These are phyloP conservation scores for Boechera divaricarpa DNA, from an alignment of 345 rosid genomes.

Conservation along the genomic window DNA sequence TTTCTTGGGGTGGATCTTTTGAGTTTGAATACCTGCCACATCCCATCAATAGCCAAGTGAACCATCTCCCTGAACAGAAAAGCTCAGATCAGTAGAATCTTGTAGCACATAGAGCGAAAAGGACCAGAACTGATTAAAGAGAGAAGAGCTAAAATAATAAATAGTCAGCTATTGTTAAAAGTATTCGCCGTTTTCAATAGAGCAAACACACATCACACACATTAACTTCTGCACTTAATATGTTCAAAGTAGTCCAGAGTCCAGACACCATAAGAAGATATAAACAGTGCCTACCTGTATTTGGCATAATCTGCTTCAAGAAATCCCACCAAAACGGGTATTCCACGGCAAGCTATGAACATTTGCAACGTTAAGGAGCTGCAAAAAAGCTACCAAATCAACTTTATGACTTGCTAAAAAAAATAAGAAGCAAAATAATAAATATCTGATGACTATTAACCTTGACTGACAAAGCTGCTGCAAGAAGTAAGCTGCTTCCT, in stretches of 20 bases:
- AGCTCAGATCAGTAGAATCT: constrained; percentile 42
- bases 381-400: constrained; percentile 50
- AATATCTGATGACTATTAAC: constrained; percentile 48
- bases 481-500: constrained; percentile 93
- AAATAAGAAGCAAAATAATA: constrained; percentile 8
- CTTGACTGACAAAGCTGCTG: constrained; percentile 98
- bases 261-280: constrained; percentile 23
- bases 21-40: constrained; percentile 99
- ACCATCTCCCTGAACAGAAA: constrained; percentile 93
- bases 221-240: constrained; percentile 10
- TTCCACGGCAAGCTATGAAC: constrained; percentile 97
- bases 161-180: constrained; percentile 6
- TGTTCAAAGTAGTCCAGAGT: constrained; percentile 17
- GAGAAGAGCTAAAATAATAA: constrained; percentile 24
- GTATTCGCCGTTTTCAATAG: not conserved
- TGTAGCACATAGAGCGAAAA: constrained; percentile 13
- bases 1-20: constrained; percentile 93
- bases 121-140: constrained; percentile 9
- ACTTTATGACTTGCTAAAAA: constrained; percentile 28
- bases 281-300: constrained; percentile 68
- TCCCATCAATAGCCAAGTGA: constrained; percentile 98
- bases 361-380: constrained; percentile 97
- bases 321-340: constrained; percentile 93
- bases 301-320: constrained; percentile 96
- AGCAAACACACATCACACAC: constrained; percentile 11